Base-by-base conservation (phyloP, 257 asterid species). In the Plantago major region DNA sequence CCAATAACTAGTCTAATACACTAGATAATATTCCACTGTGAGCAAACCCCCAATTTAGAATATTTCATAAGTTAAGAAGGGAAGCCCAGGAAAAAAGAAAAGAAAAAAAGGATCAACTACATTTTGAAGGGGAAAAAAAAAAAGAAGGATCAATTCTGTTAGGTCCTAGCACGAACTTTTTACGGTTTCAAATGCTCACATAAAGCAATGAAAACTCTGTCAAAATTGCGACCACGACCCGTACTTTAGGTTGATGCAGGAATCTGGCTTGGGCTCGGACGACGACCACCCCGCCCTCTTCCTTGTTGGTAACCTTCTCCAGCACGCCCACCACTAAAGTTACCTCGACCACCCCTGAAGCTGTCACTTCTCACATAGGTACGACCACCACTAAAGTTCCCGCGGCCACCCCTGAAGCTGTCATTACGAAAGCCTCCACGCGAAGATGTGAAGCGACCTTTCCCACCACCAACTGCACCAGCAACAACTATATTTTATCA, bases 341-440 rank as follows among this genome's bases (percentile, higher is more conserved):
- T 73, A 19, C 77, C 84, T 22, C 73, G 85, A 10, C 78, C 79
- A 11, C 78, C 78, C 66, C 95, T 72, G 58, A 76, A 84, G 60
- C 75, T 79, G 30, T 85, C 96, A 2, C 63, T 80, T 60, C 95
- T 73, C 42, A 80, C 78, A 18, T 83, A 88, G 18, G 83, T 73
- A 47, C 79, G 61, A 53, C 84, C 82, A 44, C 82, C 79, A 42
- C 68, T 71, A 42, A 71, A 81, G 71, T 75, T 83, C 50, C 88
- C 86, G 51, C 84, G 89, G n/a, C 80, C 79, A 19, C 81, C 79
- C 57, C 95, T 76, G 71, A 74, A 82, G 68, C 64, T 64, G 30
- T 87, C 94, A 43, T 57, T 77, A 47, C 84, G 85, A 61, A 69
- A 87, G 42, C 95, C 83, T 49, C 88, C 88, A n/a, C 90, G 84